Conservation (phyloP, 441 rosid genomes). For the Corymbia citriodora region DNA sequence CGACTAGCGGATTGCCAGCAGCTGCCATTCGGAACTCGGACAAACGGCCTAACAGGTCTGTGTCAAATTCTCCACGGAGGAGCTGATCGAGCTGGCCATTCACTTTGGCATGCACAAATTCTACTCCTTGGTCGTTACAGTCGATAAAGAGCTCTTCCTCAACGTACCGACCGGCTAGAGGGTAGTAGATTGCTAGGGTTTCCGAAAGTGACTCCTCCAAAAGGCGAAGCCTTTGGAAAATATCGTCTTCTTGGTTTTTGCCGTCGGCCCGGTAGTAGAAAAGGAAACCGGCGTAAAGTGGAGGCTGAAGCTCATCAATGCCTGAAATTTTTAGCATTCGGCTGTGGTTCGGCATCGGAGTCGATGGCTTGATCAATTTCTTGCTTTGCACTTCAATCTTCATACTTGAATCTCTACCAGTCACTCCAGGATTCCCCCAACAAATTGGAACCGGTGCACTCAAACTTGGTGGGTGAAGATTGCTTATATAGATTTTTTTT, state of each 20-base stretch:
- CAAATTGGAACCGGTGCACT: not conserved
- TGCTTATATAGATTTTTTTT: not conserved
- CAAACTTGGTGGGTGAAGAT: not conserved
- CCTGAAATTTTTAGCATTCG: slow-evolving; percentile 2
- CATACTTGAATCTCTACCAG: not conserved
- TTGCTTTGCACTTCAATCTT: not conserved
- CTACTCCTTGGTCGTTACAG: slow-evolving; percentile 22
- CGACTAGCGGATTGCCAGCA: not conserved
- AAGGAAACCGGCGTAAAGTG: not conserved
- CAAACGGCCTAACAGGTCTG: not conserved
- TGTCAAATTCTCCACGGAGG: not conserved
- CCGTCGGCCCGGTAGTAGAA: not conserved
- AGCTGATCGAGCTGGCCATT: not conserved
- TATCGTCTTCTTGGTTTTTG: not conserved
- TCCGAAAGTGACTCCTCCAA: slow-evolving; percentile 19
- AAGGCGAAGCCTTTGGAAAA: not conserved
- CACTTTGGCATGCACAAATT: slow-evolving; percentile 16
- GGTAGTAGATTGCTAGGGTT: slow-evolving; percentile 10
- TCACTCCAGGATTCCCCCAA: not conserved
- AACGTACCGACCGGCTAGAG: slow-evolving; percentile 17
- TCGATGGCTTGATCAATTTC: slow-evolving; percentile 8
- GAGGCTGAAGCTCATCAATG: slow-evolving; percentile 11
- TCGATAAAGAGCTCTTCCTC: slow-evolving; percentile 5
- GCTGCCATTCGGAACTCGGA: not conserved
- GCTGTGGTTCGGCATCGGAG: slow-evolving; percentile 3